Conservation (phyloP, 768 basidiomycete genomes). For the Lentinula sp. region DNA sequence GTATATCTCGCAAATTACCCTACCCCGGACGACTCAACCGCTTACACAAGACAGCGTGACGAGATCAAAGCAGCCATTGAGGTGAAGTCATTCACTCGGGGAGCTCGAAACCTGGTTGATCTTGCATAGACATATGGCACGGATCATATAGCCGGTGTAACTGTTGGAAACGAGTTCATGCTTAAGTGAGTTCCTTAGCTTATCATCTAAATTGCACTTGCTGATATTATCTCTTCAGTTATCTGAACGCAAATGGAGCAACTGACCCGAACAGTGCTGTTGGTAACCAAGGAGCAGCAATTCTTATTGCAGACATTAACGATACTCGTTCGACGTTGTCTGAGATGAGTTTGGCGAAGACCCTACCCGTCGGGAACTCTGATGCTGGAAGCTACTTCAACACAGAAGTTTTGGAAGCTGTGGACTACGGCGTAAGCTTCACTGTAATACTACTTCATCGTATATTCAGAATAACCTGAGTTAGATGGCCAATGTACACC, state of each 20-base stretch:
- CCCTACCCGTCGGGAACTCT: conserved; percentile 67
- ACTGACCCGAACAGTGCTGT: conserved; percentile 50
- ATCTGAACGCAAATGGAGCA: conserved; percentile 44
- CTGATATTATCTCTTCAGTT: conserved; percentile 32
- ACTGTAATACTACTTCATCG: too few relatives aligned
- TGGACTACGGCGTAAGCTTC: conserved; percentile 62
- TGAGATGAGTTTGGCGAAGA: conserved; percentile 50
- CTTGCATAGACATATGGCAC: conserved; percentile 55
- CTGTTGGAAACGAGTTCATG: conserved; percentile 91
- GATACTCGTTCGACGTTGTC: conserved; percentile 56
- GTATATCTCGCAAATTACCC: conserved; percentile 76
- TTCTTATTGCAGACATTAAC: conserved; percentile 59
- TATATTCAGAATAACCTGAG: background rate
- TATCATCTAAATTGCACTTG: background rate
- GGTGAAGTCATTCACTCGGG: background rate
- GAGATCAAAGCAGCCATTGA: conserved; percentile 62
- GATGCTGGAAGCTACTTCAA: conserved; percentile 90
- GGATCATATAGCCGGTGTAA: conserved; percentile 70
- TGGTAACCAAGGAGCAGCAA: conserved; percentile 50
- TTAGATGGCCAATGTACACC: conserved; percentile 86
- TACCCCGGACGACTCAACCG: conserved; percentile 52
- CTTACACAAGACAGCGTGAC: conserved; percentile 70
- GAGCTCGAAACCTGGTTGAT: background rate
- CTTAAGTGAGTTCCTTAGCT: conserved; percentile 47
- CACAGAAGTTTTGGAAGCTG: conserved; percentile 49